Base-by-base conservation (phyloP, 164 flowering plant species). In the Cinnamomum micranthum region DNA sequence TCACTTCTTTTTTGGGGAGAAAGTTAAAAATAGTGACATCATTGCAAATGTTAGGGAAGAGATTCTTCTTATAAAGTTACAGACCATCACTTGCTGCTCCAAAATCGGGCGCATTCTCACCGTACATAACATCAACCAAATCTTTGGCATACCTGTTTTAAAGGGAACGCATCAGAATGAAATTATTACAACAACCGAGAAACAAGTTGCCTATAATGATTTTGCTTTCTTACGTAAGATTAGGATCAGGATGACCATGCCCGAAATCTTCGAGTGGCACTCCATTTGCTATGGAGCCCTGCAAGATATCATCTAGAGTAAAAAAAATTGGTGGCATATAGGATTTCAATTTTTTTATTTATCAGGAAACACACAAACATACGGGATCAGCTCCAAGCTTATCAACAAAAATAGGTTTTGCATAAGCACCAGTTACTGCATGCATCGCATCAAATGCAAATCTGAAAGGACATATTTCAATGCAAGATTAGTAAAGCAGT, bases 31-130 rank as follows among this genome's bases (percentile, higher is more conserved):
- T 41, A 41, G 11, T 41, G 47, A 41, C 47, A 41, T 41, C 47
- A 41, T 41, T 41, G 10, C 47, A 41, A 41, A 41, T 41, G 11
- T 41, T 41, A 41, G 47, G 47, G 47, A 41, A 41, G 47, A 41
- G 10, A 41, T 41, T 41, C 10, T 41, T 41, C 10, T 41, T 41
- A 41, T 17, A 22, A 13, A 7, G 17, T 41, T 72, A 66, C 88
- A 74, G 84, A 96, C 98, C 98, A 85, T 96, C 98, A 88, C 98
- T 96, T 69, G 98, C 98, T 66, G 98, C 99, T 71, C 99, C 99
- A 77, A 96, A 90, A 81, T 92, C 92, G 52, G 99, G 99, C 78
- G 86, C 97, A 85, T 88, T 85, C 66, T 86, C 88, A 65, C 88
- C 83, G 79, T 79, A 96, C 95, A 96, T 82, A 69, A 92, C 82